These are phyloP conservation scores for Neoboletus subvelutipes DNA, from an alignment of 768 basidiomycete genomes.

Conservation along the genomic window DNA sequence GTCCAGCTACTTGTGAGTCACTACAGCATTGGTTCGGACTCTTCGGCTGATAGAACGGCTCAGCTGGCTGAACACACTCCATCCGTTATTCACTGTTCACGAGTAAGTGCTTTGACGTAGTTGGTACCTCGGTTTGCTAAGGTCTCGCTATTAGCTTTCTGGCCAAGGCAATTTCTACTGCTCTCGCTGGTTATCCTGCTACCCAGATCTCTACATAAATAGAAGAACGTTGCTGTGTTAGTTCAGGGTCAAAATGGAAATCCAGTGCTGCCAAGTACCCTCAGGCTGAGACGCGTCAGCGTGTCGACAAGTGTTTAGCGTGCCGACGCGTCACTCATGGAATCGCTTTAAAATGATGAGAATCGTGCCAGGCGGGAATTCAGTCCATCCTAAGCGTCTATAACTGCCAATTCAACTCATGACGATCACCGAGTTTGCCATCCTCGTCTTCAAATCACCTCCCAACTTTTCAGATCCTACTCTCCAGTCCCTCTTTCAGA, in stretches of 20 bases:
- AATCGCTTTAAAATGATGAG: neutral
- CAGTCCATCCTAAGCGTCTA: neutral
- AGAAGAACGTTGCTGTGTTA: neutral
- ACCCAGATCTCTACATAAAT: constrained; percentile 11
- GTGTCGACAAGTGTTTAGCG: neutral
- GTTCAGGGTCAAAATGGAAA: neutral
- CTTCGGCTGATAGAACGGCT: neutral
- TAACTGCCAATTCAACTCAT: constrained; percentile 19
- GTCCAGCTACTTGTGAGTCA: constrained; percentile 61
- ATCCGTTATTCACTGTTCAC: constrained; percentile 63
- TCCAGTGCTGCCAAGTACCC: neutral
- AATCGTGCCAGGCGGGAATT: neutral
- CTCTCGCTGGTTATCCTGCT: constrained; percentile 36
- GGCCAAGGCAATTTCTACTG: constrained; percentile 51
- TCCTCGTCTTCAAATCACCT: constrained; percentile 35
- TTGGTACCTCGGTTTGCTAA: neutral
- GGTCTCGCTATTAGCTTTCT: constrained; percentile 38
- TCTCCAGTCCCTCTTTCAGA: constrained; percentile 32
- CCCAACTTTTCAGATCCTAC: constrained; percentile 30
- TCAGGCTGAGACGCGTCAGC: neutral
- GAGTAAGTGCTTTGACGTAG: constrained; percentile 39
- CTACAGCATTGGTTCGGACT: neutral
- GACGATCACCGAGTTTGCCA: constrained; percentile 46
- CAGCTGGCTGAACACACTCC: constrained; percentile 62
- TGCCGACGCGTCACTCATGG: constrained; percentile 7